These are phyloP conservation scores for Artemisia argyi DNA, from an alignment of 129 eudicot species.

Conservation along the genomic window DNA sequence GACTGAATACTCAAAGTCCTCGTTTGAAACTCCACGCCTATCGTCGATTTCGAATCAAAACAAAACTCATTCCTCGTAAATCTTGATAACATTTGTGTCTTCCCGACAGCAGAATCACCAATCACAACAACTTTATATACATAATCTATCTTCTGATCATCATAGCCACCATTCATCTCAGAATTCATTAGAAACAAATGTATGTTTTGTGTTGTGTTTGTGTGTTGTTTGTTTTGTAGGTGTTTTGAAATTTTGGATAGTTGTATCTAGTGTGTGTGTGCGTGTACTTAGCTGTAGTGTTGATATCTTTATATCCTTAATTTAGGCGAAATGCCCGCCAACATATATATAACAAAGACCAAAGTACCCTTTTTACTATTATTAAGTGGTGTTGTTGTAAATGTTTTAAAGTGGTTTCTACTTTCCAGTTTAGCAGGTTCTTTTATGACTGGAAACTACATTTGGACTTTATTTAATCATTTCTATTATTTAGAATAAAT, in stretches of 20 bases:
- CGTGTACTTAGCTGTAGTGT: constrained; percentile 16
- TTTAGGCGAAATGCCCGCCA: constrained; percentile 50
- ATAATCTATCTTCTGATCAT: constrained; percentile 54
- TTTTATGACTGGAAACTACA: constrained; percentile 20
- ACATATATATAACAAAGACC: not conserved
- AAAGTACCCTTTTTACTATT: constrained; percentile 5
- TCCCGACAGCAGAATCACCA: constrained; percentile 87
- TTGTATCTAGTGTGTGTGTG: not conserved
- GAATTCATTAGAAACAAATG: constrained; percentile 37
- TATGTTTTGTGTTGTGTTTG: not conserved
- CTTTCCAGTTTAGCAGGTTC: constrained; percentile 22
- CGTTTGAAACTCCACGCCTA: constrained; percentile 82
- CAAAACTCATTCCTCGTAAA: constrained; percentile 68
- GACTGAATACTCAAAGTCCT: constrained; percentile 57
- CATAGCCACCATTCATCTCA: constrained; percentile 45
- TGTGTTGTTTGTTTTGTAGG: not conserved
- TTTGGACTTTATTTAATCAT: constrained; percentile 18
- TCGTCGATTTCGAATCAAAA: constrained; percentile 79
- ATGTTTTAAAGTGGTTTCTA: constrained; percentile 1
- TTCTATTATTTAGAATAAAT: not conserved
- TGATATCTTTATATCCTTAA: constrained; percentile 26
- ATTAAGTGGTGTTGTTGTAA: not conserved
- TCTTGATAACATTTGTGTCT: constrained; percentile 73
- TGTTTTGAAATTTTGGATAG: not conserved
- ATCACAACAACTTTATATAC: constrained; percentile 84